Base-by-base conservation (phyloP, 768 basidiomycete genomes). In the Dentipellis fragilis region DNA sequence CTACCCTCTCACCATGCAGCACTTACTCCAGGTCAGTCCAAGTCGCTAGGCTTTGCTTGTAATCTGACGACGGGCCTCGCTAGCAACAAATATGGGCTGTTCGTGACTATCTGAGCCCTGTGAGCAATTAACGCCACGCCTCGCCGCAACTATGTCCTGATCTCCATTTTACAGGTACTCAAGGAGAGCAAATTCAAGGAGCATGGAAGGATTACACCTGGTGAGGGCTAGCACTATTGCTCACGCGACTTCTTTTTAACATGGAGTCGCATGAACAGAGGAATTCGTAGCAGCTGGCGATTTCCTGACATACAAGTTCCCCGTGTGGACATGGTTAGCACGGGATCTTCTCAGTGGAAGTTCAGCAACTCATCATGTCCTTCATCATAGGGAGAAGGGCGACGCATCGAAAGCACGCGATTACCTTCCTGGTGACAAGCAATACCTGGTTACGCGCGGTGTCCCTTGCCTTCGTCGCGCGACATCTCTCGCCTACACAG, bases 181-280 rank as follows among this genome's bases (percentile, higher is more conserved):
- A 91, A 86, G 66, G 94, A 98, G 74, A 93, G 89, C 74, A 98
- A 98, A 70, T 99, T 99, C 79, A 97, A 95, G 70, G 96, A 99
- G 70, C 91, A 95, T 65, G 96, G 96, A 7, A 80, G 94, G 54
- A 94, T 97, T 63, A 96, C 89, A 16, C 93, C 93, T 58, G 93
- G 91, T 93, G 55, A 58, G 80, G 70, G 29, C 42, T 34, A 14
- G 23, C 29, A 54, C 35, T 22, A 12, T 46, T 37, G 16, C 16
- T 46, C 37, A 17, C 62, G 60, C 60, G 63, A 53, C 52, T 55
- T 52, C 56, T 59, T 52, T 57, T 59, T 57, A 65, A 58, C 51
- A 49, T 52, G 49, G 11, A 19, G 52, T 17, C 10, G 40, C 56
- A 29, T 37, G 22, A n/a, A 51, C 67, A 89, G 95, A 99, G 82